Percentiles rank a stretch among this genome's conserved stretches.
Conservation (phyloP, 1,284 basidiomycete genomes). For the Moniliophthora roreri region DNA sequence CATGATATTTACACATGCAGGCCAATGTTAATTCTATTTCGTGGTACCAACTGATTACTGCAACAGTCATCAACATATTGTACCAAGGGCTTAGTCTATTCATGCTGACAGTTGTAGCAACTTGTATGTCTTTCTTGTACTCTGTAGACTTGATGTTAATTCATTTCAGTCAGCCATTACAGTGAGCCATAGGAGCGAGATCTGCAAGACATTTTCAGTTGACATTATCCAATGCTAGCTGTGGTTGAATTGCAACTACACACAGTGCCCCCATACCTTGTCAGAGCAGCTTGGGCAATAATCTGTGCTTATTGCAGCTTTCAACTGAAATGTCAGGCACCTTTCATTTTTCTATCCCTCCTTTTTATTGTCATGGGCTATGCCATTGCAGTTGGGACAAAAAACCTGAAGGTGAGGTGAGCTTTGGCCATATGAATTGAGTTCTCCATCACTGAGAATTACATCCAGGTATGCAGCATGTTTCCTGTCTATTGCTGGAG, state of each 20-base stretch:
- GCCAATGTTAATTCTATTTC: background rate
- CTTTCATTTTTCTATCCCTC: constrained; percentile 32
- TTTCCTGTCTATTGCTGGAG: constrained; percentile 36
- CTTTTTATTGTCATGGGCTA: constrained; percentile 36
- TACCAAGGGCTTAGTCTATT: constrained; percentile 44
- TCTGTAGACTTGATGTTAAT: no score
- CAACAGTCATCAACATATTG: constrained; percentile 33
- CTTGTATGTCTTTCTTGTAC: constrained; percentile 26
- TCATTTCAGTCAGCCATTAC: constrained; percentile 19
- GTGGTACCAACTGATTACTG: no score
- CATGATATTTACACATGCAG: constrained; percentile 23
- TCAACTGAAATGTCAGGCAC: constrained; percentile 30
- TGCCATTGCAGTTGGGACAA: constrained; percentile 35
- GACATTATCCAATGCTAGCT: constrained; percentile 22
- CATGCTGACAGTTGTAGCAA: constrained; percentile 40
- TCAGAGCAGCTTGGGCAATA: constrained; percentile 34
- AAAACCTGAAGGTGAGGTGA: constrained; percentile 35
- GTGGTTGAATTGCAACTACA: constrained; percentile 39
- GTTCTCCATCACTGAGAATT: background rate
- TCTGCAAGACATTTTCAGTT: no score
- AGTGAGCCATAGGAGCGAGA: background rate
- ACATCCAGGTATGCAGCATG: constrained; percentile 38
- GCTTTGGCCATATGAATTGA: background rate
- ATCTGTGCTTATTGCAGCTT: constrained; percentile 30
- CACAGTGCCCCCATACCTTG: constrained; percentile 39